Evolutionary conservation across 768 basidiomycete genomes (phyloP).

Genomic region (Peribolospora baueri): DNA sequence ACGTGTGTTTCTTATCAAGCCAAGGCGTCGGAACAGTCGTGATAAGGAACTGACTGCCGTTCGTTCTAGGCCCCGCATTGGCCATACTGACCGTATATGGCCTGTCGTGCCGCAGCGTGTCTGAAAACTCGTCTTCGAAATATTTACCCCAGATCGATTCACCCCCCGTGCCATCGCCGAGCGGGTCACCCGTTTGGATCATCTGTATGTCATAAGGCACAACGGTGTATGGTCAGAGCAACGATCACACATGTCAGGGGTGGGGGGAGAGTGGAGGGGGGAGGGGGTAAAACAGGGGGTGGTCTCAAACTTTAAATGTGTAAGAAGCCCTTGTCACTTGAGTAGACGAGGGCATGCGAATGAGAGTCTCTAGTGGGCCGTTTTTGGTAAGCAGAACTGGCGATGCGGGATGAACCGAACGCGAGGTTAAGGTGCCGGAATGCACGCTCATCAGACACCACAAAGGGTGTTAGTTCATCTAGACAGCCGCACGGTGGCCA

Average conservation of each 20-base stretch:
- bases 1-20: background rate
- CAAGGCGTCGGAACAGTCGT: background rate
- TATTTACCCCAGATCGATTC: too few relatives aligned
- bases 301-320: constrained; percentile 46
- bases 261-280: too few relatives aligned
- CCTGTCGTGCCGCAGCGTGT: too few relatives aligned
- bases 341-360: constrained; percentile 27
- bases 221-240: too few relatives aligned
- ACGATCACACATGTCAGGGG: too few relatives aligned
- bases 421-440: constrained; percentile 46
- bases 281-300: too few relatives aligned
- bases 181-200: too few relatives aligned
- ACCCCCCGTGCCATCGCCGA: too few relatives aligned
- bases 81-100: too few relatives aligned
- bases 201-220: too few relatives aligned
- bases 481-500: constrained; percentile 72
- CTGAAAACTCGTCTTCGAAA: too few relatives aligned
- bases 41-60: background rate
- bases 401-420: constrained; percentile 47
- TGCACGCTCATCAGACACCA: constrained; percentile 64
- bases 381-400: constrained; percentile 51
- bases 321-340: constrained; percentile 32
- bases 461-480: constrained; percentile 66
- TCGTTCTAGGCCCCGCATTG: background rate
- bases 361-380: constrained; percentile 49